These are phyloP conservation scores for Dictyostelium brefeldianum DNA, from an alignment of 78 protist genomes.

Conservation along the genomic window DNA sequence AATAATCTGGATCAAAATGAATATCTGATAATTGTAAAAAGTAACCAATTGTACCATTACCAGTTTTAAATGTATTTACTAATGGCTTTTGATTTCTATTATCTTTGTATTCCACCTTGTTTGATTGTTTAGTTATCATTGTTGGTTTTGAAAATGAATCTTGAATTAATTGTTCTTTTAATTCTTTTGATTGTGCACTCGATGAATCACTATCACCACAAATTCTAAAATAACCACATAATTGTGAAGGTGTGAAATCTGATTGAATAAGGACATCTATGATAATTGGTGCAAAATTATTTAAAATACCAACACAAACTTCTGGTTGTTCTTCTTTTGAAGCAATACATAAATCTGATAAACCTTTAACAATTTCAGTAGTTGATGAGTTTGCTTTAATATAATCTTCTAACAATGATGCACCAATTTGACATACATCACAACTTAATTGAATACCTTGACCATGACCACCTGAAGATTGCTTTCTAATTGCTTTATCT, in stretches of 20 bases:
- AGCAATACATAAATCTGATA: constrained; percentile 30
- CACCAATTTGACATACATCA: constrained; percentile 65
- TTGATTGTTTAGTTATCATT: background rate
- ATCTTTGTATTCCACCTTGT: background rate
- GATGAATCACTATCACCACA: background rate
- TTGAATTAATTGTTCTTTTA: background rate
- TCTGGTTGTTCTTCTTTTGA: constrained; percentile 49
- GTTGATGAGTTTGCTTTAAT: constrained; percentile 44
- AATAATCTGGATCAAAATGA: constrained; percentile 61
- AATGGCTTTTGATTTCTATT: constrained; percentile 27
- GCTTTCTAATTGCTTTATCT: background rate
- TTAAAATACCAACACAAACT: constrained; percentile 64
- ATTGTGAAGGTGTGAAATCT: constrained; percentile 36
- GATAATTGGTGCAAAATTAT: constrained; percentile 47
- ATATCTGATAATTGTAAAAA: constrained; percentile 69
- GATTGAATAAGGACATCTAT: constrained; percentile 38
- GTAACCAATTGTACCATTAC: constrained; percentile 44
- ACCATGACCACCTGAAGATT: background rate
- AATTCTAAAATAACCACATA: constrained; percentile 24
- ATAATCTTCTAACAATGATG: constrained; percentile 40
- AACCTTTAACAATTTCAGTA: constrained; percentile 16
- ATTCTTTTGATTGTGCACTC: background rate
- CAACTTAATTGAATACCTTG: constrained; percentile 6
- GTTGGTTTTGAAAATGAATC: background rate
- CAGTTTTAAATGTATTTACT: background rate